Evolutionary conservation across 306 rosid species (phyloP).

Genomic region (Elaeagnus macrophylla): DNA sequence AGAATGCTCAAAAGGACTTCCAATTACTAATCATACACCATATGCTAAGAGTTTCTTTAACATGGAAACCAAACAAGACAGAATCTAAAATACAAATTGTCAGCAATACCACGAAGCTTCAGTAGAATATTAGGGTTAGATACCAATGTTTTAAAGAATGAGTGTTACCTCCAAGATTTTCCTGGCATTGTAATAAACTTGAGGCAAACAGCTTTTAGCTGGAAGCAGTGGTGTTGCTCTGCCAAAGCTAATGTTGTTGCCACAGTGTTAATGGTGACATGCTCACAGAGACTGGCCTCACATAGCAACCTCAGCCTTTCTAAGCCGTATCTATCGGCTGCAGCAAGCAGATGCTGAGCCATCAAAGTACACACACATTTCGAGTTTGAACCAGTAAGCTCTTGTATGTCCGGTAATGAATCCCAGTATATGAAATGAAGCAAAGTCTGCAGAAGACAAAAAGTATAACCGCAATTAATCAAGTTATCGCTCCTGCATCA

Average conservation of each 20-base stretch:
- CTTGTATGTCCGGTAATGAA: slow-evolving; percentile 60
- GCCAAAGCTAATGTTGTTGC: slow-evolving; percentile 85
- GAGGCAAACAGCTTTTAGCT: slow-evolving; percentile 75
- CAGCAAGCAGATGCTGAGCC: slow-evolving; percentile 87
- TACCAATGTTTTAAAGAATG: slow-evolving; percentile 8
- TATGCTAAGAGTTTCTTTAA: too few relatives aligned
- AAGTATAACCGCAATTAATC: slow-evolving; percentile 4
- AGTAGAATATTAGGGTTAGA: neutral
- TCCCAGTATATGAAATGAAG: slow-evolving; percentile 81
- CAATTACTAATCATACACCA: too few relatives aligned
- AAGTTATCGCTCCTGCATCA: slow-evolving; percentile 18
- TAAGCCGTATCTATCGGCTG: slow-evolving; percentile 73
- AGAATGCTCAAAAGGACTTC: too few relatives aligned
- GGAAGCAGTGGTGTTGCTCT: slow-evolving; percentile 89
- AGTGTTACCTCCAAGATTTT: slow-evolving; percentile 61
- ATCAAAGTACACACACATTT: slow-evolving; percentile 62
- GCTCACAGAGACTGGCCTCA: slow-evolving; percentile 60
- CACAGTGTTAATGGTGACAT: slow-evolving; percentile 69
- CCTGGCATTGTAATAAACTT: slow-evolving; percentile 70
- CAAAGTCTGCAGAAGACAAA: slow-evolving; percentile 47
- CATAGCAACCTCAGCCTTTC: slow-evolving; percentile 66
- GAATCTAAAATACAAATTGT: too few relatives aligned
- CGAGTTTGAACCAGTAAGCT: slow-evolving; percentile 55
- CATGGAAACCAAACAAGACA: too few relatives aligned
- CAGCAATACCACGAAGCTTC: too few relatives aligned